These are phyloP conservation scores for Trichoderma brevicompactum DNA, from an alignment of 2,329 filamentous ascomycete species.

Conservation along the genomic window DNA sequence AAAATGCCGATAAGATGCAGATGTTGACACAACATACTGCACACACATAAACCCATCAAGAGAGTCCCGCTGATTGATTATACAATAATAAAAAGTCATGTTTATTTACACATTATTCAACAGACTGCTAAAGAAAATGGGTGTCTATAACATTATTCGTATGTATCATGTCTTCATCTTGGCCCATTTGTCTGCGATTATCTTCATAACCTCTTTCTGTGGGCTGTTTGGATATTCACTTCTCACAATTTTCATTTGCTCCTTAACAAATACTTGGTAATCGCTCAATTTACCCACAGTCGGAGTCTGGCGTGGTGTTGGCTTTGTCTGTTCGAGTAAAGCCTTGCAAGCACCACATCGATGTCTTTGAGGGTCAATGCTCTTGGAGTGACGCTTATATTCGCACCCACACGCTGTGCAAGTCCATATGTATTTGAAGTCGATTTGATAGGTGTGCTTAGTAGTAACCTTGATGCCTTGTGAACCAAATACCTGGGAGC, in stretches of 20 bases:
- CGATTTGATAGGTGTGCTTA: slow-evolving; percentile 86
- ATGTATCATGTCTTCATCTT: slow-evolving; percentile 31
- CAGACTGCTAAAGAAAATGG: too few relatives aligned
- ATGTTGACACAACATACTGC: too few relatives aligned
- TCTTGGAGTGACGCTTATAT: slow-evolving; percentile 84
- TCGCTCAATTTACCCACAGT: slow-evolving; percentile 42
- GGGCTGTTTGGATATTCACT: slow-evolving; percentile 59
- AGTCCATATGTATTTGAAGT: slow-evolving; percentile 89
- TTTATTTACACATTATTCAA: too few relatives aligned
- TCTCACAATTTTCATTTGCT: slow-evolving; percentile 67
- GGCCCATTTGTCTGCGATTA: slow-evolving; percentile 67
- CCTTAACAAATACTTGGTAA: slow-evolving; percentile 64
- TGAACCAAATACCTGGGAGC: slow-evolving; percentile 59
- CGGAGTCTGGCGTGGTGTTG: slow-evolving; percentile 57
- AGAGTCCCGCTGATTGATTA: too few relatives aligned
- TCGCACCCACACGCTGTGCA: slow-evolving; percentile 71
- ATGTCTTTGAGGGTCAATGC: slow-evolving; percentile 73
- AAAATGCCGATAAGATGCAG: too few relatives aligned
- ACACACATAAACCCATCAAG: too few relatives aligned
- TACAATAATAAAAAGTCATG: too few relatives aligned
- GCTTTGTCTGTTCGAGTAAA: slow-evolving; percentile 75
- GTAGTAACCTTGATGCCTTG: slow-evolving; percentile 80
- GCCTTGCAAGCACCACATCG: slow-evolving; percentile 79
- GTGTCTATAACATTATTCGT: too few relatives aligned
- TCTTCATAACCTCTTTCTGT: slow-evolving; percentile 71